phyloP scores from a whole-genome alignment of 78 protist species.

The Dictyostelium purpureum region DNA sequence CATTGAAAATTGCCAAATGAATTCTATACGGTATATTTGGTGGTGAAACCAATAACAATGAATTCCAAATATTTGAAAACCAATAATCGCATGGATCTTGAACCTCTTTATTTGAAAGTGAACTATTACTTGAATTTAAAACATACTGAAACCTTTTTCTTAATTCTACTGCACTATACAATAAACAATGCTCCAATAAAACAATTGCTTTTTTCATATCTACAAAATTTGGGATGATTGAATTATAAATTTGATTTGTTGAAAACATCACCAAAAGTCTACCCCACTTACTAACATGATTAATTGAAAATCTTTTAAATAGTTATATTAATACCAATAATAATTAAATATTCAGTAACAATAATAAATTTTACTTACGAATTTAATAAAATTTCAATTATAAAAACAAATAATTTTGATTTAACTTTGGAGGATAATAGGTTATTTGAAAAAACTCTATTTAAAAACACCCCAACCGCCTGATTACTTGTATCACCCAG shows the following conservation, averaged over 20 bases:
- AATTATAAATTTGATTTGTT: neutral
- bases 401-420: neutral
- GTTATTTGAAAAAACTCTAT: neutral
- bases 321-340: neutral
- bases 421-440: neutral
- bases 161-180: neutral
- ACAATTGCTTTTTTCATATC: neutral
- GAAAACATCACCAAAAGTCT: slow-evolving; percentile 29
- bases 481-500: neutral
- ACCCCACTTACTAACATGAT: slow-evolving; percentile 12
- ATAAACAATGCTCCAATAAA: neutral
- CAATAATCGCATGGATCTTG: slow-evolving; percentile 21
- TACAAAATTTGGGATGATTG: neutral
- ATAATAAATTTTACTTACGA: neutral
- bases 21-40: neutral
- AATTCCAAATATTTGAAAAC: slow-evolving; percentile 13
- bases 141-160: slow-evolving; percentile 5
- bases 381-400: slow-evolving; percentile 8
- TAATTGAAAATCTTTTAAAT: neutral
- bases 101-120: neutral
- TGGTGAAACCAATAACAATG: neutral
- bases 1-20: slow-evolving; percentile 30
- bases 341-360: neutral
- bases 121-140: neutral
- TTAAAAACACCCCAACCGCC: neutral